A percentile compares a stretch with the other conserved stretches of the same genome.
Evolutionary conservation across 2,329 filamentous ascomycete genomes (phyloP).

Genomic region (Nakataea oryzae): DNA sequence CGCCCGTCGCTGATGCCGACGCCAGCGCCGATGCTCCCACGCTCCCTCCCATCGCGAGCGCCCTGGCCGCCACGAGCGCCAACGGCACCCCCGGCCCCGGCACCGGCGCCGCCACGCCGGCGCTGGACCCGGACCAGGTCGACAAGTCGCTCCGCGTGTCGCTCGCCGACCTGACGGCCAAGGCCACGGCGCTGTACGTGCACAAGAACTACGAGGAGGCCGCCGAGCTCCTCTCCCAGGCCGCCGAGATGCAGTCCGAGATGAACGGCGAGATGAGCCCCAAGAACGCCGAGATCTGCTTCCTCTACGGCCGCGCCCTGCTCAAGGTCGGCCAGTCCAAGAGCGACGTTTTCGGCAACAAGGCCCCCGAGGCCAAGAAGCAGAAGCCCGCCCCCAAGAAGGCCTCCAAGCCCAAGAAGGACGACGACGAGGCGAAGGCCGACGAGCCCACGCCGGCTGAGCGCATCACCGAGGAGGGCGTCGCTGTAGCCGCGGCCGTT

Average conservation of each 20-base stretch:
- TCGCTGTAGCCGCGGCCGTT: slow-evolving; percentile 30
- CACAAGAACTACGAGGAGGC: slow-evolving; percentile 83
- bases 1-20: not conserved
- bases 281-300: slow-evolving; percentile 87
- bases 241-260: slow-evolving; percentile 80
- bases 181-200: slow-evolving; percentile 75
- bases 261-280: slow-evolving; percentile 87
- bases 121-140: slow-evolving; percentile 21
- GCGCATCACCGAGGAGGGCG: slow-evolving; percentile 32
- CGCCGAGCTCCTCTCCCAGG: slow-evolving; percentile 78
- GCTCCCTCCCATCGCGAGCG: not conserved
- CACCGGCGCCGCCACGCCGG: slow-evolving; percentile 20
- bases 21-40: not conserved
- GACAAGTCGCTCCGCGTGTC: slow-evolving; percentile 41
- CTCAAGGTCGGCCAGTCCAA: slow-evolving; percentile 92
- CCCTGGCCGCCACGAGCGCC: slow-evolving; percentile 5
- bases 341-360: slow-evolving; percentile 85
- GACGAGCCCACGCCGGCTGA: slow-evolving; percentile 21
- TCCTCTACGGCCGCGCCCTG: slow-evolving; percentile 84
- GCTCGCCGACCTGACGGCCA: slow-evolving; percentile 67
- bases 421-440: slow-evolving; percentile 22
- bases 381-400: slow-evolving; percentile 31
- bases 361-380: slow-evolving; percentile 48
- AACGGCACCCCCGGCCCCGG: slow-evolving; percentile 16
- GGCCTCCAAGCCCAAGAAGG: slow-evolving; percentile 26